Evolutionary conservation across 2,329 filamentous ascomycete genomes (phyloP).

Genomic region (Alternaria sp.): DNA sequence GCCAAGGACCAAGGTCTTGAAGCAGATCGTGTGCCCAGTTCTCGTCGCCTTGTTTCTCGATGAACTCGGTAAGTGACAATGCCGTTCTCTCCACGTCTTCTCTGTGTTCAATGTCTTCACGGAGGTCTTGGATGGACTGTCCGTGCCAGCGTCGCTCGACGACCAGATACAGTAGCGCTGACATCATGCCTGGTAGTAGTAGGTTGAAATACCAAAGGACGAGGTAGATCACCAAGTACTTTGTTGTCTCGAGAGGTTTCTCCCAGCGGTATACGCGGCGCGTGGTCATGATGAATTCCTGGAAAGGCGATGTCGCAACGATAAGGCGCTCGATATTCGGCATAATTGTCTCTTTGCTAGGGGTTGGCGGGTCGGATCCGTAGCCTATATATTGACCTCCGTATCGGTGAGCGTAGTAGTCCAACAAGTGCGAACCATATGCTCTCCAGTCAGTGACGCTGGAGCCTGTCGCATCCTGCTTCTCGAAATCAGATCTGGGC

Average conservation of each 20-base stretch:
- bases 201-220: slow-evolving; percentile 35
- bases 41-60: slow-evolving; percentile 46
- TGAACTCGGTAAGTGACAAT: slow-evolving; percentile 42
- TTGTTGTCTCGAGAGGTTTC: slow-evolving; percentile 34
- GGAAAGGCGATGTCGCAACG: slow-evolving; percentile 46
- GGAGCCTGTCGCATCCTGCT: slow-evolving; percentile 20
- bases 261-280: slow-evolving; percentile 49
- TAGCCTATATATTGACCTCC: slow-evolving; percentile 49
- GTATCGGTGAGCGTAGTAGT: slow-evolving; percentile 40
- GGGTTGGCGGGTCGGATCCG: slow-evolving; percentile 33
- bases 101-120: slow-evolving; percentile 39
- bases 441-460: slow-evolving; percentile 38
- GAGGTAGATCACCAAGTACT: slow-evolving; percentile 36
- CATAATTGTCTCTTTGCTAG: slow-evolving; percentile 42
- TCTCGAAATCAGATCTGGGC: slow-evolving; percentile 29
- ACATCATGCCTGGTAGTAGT: slow-evolving; percentile 33
- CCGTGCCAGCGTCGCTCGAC: slow-evolving; percentile 24
- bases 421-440: slow-evolving; percentile 36
- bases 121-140: slow-evolving; percentile 33
- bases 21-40: slow-evolving; percentile 44
- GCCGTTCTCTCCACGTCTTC: slow-evolving; percentile 41
- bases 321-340: slow-evolving; percentile 48
- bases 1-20: slow-evolving; percentile 37
- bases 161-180: slow-evolving; percentile 31
- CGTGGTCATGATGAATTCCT: slow-evolving; percentile 44